Evolutionary conservation across 2,329 filamentous ascomycete genomes (phyloP).

Genomic region (Eutypa lata): DNA sequence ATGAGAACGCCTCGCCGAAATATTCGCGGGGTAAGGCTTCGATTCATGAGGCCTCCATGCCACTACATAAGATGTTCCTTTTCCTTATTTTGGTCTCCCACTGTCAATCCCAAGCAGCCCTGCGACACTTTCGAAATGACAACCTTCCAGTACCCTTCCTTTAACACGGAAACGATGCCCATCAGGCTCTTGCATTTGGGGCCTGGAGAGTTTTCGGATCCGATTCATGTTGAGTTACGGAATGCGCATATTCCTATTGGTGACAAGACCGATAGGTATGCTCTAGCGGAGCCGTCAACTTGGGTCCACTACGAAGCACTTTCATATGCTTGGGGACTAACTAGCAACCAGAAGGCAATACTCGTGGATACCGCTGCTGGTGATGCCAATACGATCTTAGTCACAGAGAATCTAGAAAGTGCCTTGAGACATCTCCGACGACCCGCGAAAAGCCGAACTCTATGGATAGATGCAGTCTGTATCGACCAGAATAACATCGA

Average conservation of each 20-base stretch:
- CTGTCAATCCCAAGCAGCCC: not conserved
- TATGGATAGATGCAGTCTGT: conserved; percentile 6
- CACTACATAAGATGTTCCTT: too few relatives aligned
- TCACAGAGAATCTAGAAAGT: not conserved
- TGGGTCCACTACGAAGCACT: not conserved
- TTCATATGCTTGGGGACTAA: not conserved
- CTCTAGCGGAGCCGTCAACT: not conserved
- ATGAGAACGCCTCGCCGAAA: not conserved
- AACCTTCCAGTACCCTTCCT: not conserved
- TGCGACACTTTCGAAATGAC: not conserved
- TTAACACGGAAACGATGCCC: not conserved
- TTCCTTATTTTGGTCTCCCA: not conserved
- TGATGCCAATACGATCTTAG: not conserved
- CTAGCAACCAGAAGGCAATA: not conserved
- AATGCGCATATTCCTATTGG: not conserved
- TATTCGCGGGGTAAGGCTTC: not conserved
- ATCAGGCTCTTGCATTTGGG: not conserved
- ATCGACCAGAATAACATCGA: conserved; percentile 2
- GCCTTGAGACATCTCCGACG: not conserved
- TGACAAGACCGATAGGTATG: not conserved
- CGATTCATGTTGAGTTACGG: not conserved
- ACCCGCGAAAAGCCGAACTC: not conserved
- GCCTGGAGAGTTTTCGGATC: not conserved
- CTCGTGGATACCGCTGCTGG: not conserved
- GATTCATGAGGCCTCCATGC: not conserved